Conservation (phyloP, 768 basidiomycete species). For the Mycena capillaripes region DNA sequence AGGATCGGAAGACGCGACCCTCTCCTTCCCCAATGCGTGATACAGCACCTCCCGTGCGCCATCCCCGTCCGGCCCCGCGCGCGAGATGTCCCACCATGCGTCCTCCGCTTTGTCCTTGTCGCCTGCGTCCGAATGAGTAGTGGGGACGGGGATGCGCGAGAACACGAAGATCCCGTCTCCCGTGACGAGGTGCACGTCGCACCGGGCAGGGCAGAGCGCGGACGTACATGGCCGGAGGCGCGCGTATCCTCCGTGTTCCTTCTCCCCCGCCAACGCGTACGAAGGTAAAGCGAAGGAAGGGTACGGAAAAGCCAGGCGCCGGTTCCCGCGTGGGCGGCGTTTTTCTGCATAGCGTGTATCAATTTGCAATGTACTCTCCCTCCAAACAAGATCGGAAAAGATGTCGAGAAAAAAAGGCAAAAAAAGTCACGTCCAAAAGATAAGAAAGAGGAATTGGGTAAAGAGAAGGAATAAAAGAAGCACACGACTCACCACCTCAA, state of each 20-base stretch:
- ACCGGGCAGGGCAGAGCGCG: constrained; percentile 10
- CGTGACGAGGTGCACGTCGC: constrained; percentile 22
- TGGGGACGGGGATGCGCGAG: neutral
- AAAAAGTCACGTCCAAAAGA: too few relatives aligned
- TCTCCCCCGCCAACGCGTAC: too few relatives aligned
- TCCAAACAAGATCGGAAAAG: too few relatives aligned
- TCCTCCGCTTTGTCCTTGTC: neutral
- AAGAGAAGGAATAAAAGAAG: too few relatives aligned
- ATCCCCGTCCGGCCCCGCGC: neutral
- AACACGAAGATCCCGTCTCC: constrained; percentile 11
- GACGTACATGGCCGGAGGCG: constrained; percentile 44
- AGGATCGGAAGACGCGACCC: neutral
- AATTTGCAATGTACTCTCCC: too few relatives aligned
- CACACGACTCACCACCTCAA: constrained; percentile 78
- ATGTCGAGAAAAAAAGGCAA: neutral
- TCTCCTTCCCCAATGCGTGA: constrained; percentile 8
- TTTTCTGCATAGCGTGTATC: constrained; percentile 60
- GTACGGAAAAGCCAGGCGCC: too few relatives aligned
- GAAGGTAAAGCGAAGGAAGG: too few relatives aligned
- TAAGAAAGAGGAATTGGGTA: too few relatives aligned
- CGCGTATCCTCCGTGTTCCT: too few relatives aligned
- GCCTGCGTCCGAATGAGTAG: too few relatives aligned
- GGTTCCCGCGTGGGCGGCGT: constrained; percentile 65
- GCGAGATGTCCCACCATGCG: constrained; percentile 14
- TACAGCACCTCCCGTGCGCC: constrained; percentile 14